Evolutionary conservation across 1,284 basidiomycete genomes (phyloP), one percentile per base, ranked within the genome.

Genomic region (Athelia psychrophila): DNA sequence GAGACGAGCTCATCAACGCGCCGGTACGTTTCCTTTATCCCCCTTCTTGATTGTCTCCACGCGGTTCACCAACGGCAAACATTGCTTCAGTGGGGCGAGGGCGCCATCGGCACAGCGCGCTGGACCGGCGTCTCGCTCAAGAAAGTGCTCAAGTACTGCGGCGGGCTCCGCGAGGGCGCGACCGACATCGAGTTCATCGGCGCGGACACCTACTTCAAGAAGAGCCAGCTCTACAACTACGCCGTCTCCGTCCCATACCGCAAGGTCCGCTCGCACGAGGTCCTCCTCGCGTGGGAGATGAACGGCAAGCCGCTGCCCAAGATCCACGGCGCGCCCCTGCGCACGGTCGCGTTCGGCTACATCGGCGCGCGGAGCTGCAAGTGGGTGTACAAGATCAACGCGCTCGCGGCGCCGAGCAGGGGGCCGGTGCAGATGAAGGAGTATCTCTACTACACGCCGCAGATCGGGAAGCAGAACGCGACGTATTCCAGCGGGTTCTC

Each of bases 261-360:
- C 55, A 81, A 81, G 56, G 78, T 80, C 22, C 69, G 72, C 13
- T 61, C 64, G 47, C 72, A 67, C 58, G 79, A 81, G 55, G 79
- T 81, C 2, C 60, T 83, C 10, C 73, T 84, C 38, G 80, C 80
- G 0, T 81, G 77, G 74, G 78, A 81, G 65, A 81, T 82, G 80
- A 83, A 83, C 56, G 79, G 76, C 3, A 63, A 74, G 54, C 75
- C 75, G 1, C 69, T 84, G 18, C 76, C 78, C 8, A 76, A 77
- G 59, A 76, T 76, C 10, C 81, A 83, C 51, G 81, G 81, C n/a
- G 73, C 64, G 20, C 81, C 82, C 0, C 66, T 83, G 22, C 75
- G 80, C 13, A 60, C 77, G 16, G 76, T 83, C 48, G 75, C 82
- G 4, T 68, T 79, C 0, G 80, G 80, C n/a, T 76, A 80, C 58